phyloP scores from a whole-genome alignment of 2,329 filamentous ascomycete genomes.

The Phyllosticta capitalensis region DNA sequence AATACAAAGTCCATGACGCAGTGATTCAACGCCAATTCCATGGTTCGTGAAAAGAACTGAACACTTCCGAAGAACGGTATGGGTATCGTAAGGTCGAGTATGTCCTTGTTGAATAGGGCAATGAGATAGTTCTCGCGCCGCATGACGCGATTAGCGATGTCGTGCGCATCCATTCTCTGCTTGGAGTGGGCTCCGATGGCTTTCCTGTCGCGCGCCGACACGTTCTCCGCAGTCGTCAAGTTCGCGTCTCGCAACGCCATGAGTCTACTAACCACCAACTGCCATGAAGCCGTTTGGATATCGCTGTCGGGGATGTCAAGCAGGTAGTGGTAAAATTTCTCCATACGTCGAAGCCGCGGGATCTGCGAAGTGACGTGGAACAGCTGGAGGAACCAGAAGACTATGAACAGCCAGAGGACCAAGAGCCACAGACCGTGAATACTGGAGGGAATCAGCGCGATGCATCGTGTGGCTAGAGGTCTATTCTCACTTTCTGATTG shows the following conservation, averaged over 20 bases:
- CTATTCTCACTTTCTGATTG: conserved; percentile 43
- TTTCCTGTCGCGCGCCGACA: conserved; percentile 49
- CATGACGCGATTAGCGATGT: conserved; percentile 96
- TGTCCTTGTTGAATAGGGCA: conserved; percentile 93
- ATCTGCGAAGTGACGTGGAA: conserved; percentile 3
- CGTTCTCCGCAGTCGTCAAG: conserved; percentile 62
- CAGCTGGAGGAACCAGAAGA: conserved; percentile 72
- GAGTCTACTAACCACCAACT: conserved; percentile 75
- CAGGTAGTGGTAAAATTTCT: conserved; percentile 76
- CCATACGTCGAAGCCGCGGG: conserved; percentile 48
- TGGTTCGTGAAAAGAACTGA: conserved; percentile 77
- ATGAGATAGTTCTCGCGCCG: conserved; percentile 95
- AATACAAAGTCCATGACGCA: conserved; percentile 93
- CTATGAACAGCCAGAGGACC: conserved; percentile 71
- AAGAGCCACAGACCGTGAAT: conserved; percentile 72
- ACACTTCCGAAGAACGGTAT: conserved; percentile 72
- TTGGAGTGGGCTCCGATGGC: conserved; percentile 78
- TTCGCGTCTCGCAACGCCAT: conserved; percentile 81
- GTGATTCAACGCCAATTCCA: conserved; percentile 87
- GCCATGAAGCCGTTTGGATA: conserved; percentile 92
- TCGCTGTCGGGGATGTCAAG: conserved; percentile 76
- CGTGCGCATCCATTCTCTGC: conserved; percentile 87
- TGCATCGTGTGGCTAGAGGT: not conserved
- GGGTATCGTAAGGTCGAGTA: conserved; percentile 76
- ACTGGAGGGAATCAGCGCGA: conserved; percentile 21